phyloP scores from a whole-genome alignment of 2,329 filamentous ascomycete genomes.

The Botrytis porri region DNA sequence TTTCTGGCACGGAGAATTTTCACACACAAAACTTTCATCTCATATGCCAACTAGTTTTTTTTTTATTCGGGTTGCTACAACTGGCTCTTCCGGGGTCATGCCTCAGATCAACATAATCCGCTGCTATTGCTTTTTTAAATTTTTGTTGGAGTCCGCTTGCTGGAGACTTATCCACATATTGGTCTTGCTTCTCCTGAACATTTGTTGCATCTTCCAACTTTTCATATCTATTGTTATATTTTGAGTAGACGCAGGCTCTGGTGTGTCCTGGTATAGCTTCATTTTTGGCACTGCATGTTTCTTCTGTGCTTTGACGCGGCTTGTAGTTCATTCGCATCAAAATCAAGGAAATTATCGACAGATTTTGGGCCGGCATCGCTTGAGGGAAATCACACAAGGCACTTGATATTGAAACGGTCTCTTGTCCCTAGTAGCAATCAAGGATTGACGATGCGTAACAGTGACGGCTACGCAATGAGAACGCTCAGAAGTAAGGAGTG shows the following conservation, averaged over 20 bases:
- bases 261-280: too few species aligned
- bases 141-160: neutral
- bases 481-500: neutral
- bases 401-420: neutral
- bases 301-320: too few species aligned
- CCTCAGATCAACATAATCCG: neutral
- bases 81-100: neutral
- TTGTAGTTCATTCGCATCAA: neutral
- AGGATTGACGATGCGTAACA: neutral
- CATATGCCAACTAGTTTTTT: neutral
- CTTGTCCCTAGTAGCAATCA: neutral
- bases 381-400: too few species aligned
- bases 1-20: neutral
- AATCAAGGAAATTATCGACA: neutral
- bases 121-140: neutral
- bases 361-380: neutral
- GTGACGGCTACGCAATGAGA: neutral
- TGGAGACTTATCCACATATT: neutral
- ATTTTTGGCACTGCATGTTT: too few species aligned
- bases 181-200: neutral
- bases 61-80: neutral
- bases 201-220: too few species aligned
- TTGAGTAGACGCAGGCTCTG: too few species aligned
- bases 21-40: neutral
- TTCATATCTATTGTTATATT: too few species aligned